phyloP scores from a whole-genome alignment of 768 basidiomycete species.

The Trichaptum fuscoviolaceum region DNA sequence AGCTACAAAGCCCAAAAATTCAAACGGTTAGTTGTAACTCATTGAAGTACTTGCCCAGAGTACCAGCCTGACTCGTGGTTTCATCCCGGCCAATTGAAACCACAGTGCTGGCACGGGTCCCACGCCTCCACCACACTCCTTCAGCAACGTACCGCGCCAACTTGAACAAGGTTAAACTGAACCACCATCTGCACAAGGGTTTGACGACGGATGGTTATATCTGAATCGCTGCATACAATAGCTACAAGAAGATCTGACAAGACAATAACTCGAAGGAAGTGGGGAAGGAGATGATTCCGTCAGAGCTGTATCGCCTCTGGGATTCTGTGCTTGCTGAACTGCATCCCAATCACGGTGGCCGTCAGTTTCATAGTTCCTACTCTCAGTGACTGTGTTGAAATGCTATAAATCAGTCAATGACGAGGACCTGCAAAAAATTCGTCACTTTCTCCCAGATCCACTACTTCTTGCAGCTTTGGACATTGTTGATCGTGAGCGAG shows the following conservation, averaged over 20 bases:
- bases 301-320: neutral
- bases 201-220: neutral
- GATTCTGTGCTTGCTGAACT: neutral
- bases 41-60: too few species aligned
- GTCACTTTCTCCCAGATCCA: conserved; percentile 54
- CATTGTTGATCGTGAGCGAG: conserved; percentile 65
- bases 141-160: too few species aligned
- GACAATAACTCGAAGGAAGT: neutral
- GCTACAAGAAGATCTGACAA: neutral
- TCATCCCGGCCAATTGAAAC: too few species aligned
- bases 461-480: conserved; percentile 68
- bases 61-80: too few species aligned
- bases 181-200: too few species aligned
- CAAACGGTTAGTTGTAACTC: too few species aligned
- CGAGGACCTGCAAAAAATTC: conserved; percentile 50
- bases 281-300: neutral
- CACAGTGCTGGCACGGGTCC: too few species aligned
- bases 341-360: neutral
- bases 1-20: too few species aligned
- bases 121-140: too few species aligned
- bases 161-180: too few species aligned
- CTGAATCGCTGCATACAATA: neutral
- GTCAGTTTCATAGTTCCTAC: neutral
- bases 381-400: neutral
- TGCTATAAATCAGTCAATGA: conserved; percentile 38